These are phyloP conservation scores for Phaeodactylum tricornutum DNA, from an alignment of 108 stramenopile genomes.

Conservation along the genomic window DNA sequence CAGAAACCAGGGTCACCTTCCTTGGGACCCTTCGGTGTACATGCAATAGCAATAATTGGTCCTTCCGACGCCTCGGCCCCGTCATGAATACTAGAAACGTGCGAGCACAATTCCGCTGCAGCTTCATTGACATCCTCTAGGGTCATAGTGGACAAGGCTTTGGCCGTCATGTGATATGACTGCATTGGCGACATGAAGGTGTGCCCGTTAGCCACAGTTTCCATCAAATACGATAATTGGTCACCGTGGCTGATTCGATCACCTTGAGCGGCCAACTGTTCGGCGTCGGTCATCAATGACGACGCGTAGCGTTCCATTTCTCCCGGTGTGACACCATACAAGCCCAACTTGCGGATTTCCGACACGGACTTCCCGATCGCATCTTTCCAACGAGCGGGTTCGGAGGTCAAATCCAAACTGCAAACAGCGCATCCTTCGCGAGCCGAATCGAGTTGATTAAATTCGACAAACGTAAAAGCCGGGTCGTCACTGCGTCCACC, in stretches of 20 bases:
- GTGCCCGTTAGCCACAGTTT: slow-evolving; percentile 93
- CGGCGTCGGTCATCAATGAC: slow-evolving; percentile 87
- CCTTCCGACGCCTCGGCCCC: slow-evolving; percentile 44
- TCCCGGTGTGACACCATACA: slow-evolving; percentile 81
- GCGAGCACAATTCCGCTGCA: slow-evolving; percentile 87
- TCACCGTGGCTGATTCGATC: slow-evolving; percentile 90
- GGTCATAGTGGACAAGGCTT: slow-evolving; percentile 79
- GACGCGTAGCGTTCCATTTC: slow-evolving; percentile 92
- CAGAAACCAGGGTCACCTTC: slow-evolving; percentile 38
- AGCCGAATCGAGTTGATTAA: slow-evolving; percentile 95
- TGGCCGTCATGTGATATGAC: slow-evolving; percentile 76
- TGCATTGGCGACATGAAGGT: slow-evolving; percentile 95
- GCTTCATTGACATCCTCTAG: slow-evolving; percentile 92
- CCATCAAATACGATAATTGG: slow-evolving; percentile 92
- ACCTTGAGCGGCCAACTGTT: slow-evolving; percentile 89
- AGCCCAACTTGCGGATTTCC: slow-evolving; percentile 87
- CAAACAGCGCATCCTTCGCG: slow-evolving; percentile 96
- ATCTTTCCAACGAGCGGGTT: slow-evolving; percentile 88
- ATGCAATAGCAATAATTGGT: slow-evolving; percentile 70
- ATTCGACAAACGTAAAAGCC: slow-evolving; percentile 95
- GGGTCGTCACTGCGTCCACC: slow-evolving; percentile 85
- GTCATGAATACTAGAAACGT: slow-evolving; percentile 74
- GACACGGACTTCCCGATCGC: slow-evolving; percentile 82
- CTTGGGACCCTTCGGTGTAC: slow-evolving; percentile 54
- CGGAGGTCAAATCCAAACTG: slow-evolving; percentile 92